phyloP scores from a whole-genome alignment of 257 asterid genomes.

The Voacanga thouarsii region DNA sequence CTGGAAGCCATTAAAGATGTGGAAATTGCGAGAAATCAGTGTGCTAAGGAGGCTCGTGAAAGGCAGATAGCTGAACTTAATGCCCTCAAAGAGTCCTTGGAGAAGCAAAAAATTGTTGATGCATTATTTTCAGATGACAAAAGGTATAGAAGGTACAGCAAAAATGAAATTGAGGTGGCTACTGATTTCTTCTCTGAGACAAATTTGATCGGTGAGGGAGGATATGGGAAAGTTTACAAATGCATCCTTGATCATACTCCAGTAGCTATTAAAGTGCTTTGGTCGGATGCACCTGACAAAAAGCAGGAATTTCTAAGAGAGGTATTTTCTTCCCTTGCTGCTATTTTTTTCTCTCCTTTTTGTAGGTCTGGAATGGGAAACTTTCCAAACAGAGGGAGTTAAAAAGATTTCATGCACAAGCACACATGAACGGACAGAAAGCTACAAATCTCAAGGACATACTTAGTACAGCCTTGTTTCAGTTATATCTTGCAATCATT shows the following conservation, averaged over 20 bases:
- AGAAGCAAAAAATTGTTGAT: conserved; percentile 58
- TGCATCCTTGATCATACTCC: conserved; percentile 69
- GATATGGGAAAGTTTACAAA: conserved; percentile 82
- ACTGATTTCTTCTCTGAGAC: conserved; percentile 52
- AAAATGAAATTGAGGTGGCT: conserved; percentile 59
- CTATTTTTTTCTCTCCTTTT: not conserved
- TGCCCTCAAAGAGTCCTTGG: conserved; percentile 49
- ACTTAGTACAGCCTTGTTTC: not conserved
- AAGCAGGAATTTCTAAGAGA: conserved; percentile 79
- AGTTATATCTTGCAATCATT: not conserved
- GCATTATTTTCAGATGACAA: conserved; percentile 55
- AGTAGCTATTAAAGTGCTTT: conserved; percentile 78
- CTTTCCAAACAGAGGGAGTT: not conserved
- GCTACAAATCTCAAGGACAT: not conserved
- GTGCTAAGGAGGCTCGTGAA: conserved; percentile 59
- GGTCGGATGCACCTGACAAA: conserved; percentile 49
- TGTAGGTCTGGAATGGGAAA: not conserved
- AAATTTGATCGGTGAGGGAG: conserved; percentile 77
- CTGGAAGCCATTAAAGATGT: conserved; percentile 73
- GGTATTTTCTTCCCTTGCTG: conserved; percentile 38
- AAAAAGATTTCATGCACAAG: not conserved
- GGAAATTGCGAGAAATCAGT: conserved; percentile 54
- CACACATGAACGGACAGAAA: not conserved
- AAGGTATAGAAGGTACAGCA: conserved; percentile 74
- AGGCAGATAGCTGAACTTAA: conserved; percentile 70